Evolutionary conservation across 2,329 filamentous ascomycete genomes (phyloP).

Genomic region (Xylariaceae sp.): DNA sequence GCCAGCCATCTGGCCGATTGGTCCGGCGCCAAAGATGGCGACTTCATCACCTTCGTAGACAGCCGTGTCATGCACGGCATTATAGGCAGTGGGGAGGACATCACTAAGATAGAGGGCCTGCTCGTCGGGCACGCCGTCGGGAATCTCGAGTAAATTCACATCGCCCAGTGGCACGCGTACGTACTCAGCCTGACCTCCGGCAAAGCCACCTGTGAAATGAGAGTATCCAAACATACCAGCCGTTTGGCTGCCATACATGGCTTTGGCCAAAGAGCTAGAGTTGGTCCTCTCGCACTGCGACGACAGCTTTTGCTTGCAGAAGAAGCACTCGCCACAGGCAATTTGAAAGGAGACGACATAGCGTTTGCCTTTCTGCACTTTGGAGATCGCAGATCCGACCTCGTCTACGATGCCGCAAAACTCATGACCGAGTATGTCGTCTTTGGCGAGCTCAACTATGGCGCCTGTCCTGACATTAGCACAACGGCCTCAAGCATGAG

Average conservation of each 20-base stretch:
- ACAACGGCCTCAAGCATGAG: not conserved
- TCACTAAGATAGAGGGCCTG: constrained; percentile 80
- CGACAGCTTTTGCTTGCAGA: constrained; percentile 72
- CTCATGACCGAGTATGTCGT: constrained; percentile 64
- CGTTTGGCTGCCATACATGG: constrained; percentile 75
- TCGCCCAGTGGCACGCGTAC: constrained; percentile 77
- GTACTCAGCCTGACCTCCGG: constrained; percentile 84
- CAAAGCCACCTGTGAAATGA: constrained; percentile 81
- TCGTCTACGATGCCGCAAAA: constrained; percentile 55
- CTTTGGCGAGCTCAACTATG: constrained; percentile 57
- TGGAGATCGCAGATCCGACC: constrained; percentile 52
- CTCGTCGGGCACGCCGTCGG: constrained; percentile 77
- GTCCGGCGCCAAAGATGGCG: constrained; percentile 81
- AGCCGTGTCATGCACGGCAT: constrained; percentile 77
- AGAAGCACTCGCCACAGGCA: constrained; percentile 68
- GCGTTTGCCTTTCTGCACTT: constrained; percentile 56
- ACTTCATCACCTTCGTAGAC: constrained; percentile 75
- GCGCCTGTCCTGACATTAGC: constrained; percentile 25
- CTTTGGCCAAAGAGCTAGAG: constrained; percentile 64
- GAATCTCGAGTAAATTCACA: constrained; percentile 75
- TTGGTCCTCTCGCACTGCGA: constrained; percentile 81
- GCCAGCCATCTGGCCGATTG: constrained; percentile 80
- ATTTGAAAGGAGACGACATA: constrained; percentile 89
- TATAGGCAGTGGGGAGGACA: constrained; percentile 74
- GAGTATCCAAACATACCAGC: constrained; percentile 71